Evolutionary conservation across 2,329 filamentous ascomycete genomes (phyloP).

Genomic region (Mollisiaceae sp.): DNA sequence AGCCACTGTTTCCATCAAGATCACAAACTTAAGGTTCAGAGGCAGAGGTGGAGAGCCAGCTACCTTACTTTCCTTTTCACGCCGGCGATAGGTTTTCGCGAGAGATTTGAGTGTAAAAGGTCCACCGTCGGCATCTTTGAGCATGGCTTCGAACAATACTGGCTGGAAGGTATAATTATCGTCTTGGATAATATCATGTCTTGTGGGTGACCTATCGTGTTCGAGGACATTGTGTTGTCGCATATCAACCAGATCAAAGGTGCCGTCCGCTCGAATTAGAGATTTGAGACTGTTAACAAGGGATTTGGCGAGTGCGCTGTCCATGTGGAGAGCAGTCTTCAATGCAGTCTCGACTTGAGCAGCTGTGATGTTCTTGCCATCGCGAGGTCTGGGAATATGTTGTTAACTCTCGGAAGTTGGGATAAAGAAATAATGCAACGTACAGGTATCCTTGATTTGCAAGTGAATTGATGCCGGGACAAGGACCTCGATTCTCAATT

Average conservation of each 20-base stretch:
- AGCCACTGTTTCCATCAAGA: conserved; percentile 21
- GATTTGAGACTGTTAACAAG: conserved; percentile 18
- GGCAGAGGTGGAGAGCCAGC: conserved; percentile 22
- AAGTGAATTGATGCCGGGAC: conserved; percentile 27
- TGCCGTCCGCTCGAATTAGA: conserved; percentile 24
- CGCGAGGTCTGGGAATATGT: conserved; percentile 16
- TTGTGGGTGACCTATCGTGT: conserved; percentile 25
- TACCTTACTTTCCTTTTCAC: conserved; percentile 24
- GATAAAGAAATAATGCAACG: background rate
- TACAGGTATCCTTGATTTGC: conserved; percentile 31
- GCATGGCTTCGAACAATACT: conserved; percentile 19
- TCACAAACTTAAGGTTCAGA: conserved; percentile 23
- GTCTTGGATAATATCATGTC: conserved; percentile 23
- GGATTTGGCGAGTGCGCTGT: conserved; percentile 1
- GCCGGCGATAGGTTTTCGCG: conserved; percentile 23
- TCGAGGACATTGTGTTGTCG: conserved; percentile 27
- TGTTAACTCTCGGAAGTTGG: background rate
- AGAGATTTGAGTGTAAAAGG: conserved; percentile 20
- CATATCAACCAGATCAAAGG: conserved; percentile 25
- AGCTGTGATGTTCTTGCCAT: conserved; percentile 28
- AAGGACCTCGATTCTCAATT: conserved; percentile 23
- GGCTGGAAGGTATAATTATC: conserved; percentile 29
- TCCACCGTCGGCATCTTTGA: conserved; percentile 23
- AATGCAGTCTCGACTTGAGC: conserved; percentile 17
- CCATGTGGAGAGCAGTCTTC: conserved; percentile 20